phyloP scores from a whole-genome alignment of 2,329 filamentous ascomycete genomes.

The Xylaria sp. region DNA sequence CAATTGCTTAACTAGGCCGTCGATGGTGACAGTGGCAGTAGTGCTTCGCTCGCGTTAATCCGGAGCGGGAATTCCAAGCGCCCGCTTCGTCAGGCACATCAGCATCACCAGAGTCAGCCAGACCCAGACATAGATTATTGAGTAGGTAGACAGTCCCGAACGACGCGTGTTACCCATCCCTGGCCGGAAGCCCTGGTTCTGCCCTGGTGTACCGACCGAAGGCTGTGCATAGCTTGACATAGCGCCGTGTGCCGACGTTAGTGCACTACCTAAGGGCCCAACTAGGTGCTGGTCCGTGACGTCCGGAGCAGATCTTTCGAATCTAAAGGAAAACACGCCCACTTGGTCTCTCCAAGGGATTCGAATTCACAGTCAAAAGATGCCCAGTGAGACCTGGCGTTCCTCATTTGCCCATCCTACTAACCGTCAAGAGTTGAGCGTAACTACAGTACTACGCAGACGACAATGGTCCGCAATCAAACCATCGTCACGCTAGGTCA shows the following conservation, averaged over 20 bases:
- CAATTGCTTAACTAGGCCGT: neutral
- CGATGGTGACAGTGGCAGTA: neutral
- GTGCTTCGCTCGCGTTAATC: neutral
- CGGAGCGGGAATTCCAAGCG: neutral
- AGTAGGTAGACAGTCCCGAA: neutral
- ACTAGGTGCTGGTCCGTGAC: neutral
- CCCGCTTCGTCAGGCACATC: neutral
- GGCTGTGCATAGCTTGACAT: neutral
- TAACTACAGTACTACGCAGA: neutral
- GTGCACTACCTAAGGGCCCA: neutral
- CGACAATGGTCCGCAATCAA: too few species aligned
- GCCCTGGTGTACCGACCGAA: neutral
- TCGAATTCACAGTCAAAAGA: neutral
- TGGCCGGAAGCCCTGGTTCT: too few species aligned
- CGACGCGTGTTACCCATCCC: slow-evolving; percentile 11
- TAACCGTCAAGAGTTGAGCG: too few species aligned
- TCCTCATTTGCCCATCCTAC: neutral
- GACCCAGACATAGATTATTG: slow-evolving; percentile 1
- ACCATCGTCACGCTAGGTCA: neutral
- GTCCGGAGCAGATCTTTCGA: neutral
- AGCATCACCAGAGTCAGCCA: slow-evolving; percentile 3
- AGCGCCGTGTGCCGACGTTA: neutral
- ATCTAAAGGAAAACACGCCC: slow-evolving; percentile 11
- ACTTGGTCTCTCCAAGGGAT: slow-evolving; percentile 3
- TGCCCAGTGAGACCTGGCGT: slow-evolving; percentile 6